Percentiles rank a stretch among this genome's conserved stretches.
Conservation (phyloP, 768 basidiomycete species). For the Galerina sulciceps region DNA sequence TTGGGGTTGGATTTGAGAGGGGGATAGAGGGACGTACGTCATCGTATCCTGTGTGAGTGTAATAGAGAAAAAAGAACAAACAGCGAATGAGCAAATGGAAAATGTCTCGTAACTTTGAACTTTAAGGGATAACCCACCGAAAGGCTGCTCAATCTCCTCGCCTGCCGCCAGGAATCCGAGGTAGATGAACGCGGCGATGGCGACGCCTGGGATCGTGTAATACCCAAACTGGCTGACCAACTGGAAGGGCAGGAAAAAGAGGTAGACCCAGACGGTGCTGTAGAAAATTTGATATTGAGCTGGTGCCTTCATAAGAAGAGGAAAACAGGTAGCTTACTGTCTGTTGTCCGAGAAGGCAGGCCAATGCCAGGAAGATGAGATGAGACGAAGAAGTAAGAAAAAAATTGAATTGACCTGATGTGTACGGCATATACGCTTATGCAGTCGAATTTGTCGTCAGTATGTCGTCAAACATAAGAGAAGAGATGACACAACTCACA, state of each 20-base stretch:
- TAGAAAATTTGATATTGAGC: constrained; percentile 11
- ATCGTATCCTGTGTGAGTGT: constrained; percentile 53
- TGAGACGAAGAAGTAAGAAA: constrained; percentile 1
- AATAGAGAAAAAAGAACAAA: background rate
- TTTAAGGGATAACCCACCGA: constrained; percentile 42
- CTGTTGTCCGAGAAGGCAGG: background rate
- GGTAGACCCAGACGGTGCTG: constrained; percentile 72
- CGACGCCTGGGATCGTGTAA: constrained; percentile 69
- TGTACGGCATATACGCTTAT: constrained; percentile 65
- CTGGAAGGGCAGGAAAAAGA: constrained; percentile 82
- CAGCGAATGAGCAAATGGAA: background rate
- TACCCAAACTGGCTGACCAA: constrained; percentile 64
- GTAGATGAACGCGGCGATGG: constrained; percentile 71
- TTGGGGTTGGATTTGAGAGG: background rate
- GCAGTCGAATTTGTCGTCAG: background rate
- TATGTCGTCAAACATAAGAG: background rate
- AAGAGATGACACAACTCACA: constrained; percentile 44
- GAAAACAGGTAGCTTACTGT: constrained; percentile 7
- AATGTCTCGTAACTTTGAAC: too few relatives aligned
- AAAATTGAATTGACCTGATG: constrained; percentile 42
- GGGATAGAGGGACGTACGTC: constrained; percentile 41
- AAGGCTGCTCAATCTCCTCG: constrained; percentile 72
- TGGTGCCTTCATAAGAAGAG: background rate
- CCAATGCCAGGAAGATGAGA: background rate
- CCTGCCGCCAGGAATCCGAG: constrained; percentile 78